These are phyloP conservation scores for Talaromyces albobiverticillius DNA, from an alignment of 2,329 filamentous ascomycete genomes.

Conservation along the genomic window DNA sequence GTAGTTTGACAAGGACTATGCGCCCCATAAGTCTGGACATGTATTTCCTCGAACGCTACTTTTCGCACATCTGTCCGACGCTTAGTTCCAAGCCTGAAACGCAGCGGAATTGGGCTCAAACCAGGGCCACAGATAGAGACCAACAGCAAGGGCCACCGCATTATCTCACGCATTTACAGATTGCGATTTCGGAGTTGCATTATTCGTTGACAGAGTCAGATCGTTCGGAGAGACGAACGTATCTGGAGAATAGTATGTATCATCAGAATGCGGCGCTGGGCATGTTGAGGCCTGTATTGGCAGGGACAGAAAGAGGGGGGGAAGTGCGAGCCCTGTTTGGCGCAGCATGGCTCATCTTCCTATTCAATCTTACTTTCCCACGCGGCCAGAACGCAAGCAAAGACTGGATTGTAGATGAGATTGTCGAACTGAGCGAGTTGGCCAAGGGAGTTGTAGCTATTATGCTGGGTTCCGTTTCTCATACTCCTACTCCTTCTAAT, in stretches of 20 bases:
- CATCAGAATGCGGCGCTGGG: slow-evolving; percentile 9
- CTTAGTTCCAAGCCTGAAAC: slow-evolving; percentile 2
- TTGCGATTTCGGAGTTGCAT: slow-evolving; percentile 8
- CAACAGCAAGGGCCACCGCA: neutral
- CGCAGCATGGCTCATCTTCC: slow-evolving; percentile 2
- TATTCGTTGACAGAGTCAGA: neutral
- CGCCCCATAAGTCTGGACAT: neutral
- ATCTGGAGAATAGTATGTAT: neutral
- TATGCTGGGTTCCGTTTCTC: neutral
- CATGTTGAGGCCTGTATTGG: slow-evolving; percentile 2
- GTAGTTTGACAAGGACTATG: no score
- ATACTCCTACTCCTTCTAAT: neutral
- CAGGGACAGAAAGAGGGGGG: neutral
- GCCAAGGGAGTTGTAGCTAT: slow-evolving; percentile 8
- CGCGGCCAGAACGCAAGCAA: neutral
- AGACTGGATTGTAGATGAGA: slow-evolving; percentile 8
- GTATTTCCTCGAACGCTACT: slow-evolving; percentile 6
- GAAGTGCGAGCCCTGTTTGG: slow-evolving; percentile 3
- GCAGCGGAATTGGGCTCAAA: slow-evolving; percentile 7
- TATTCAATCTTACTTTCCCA: slow-evolving; percentile 6
- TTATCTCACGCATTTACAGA: slow-evolving; percentile 11
- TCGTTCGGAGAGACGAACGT: neutral
- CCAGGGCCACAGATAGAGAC: neutral
- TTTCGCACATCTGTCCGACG: slow-evolving; percentile 8
- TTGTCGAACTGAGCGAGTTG: slow-evolving; percentile 10